Evolutionary conservation across 768 basidiomycete genomes (phyloP), one percentile per base, ranked within the genome.

Genomic region (Psilocybe subaeruginosa): DNA sequence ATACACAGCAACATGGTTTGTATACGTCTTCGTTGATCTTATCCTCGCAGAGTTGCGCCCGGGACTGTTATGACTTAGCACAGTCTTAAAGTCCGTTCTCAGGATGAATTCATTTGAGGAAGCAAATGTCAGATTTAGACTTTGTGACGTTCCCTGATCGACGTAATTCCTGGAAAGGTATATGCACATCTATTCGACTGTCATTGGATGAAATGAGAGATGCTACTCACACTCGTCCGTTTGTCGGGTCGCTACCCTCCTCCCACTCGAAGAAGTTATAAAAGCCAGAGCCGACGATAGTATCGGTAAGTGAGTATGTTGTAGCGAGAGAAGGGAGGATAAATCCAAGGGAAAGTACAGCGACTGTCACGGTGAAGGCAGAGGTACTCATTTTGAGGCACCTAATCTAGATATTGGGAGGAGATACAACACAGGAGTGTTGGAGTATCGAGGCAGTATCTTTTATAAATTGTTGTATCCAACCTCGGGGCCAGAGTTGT

Each of bases 31-130:
- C 64, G 78, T 80, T 8, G 80, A 80, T 54, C 73, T 72, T 55
- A 88, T 77, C 49, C 86, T 78, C 47, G 87, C 82, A 27, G 84
- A 85, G 56, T 78, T 77, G 37, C 86, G 73, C 23, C 87, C 86
- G 7, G 80, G 69, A 1, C 82, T 80, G 41, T 67, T 73, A 0
- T 84, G 58, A 66, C 68, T 74, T 33, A 88, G 77, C 5, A 69
- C 72, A 1, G 78, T 82, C 19, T 72, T 80, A 59, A 72, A 66
- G 67, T 88, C 87, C 2, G 83, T 77, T 33, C 85, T 80, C 19
- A 88, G 69, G 60, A 86, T 77, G 69, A 87, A 84, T 8, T 76
- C 77, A 66, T 83, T 71, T 16, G 72, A 74, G 17, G 74, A 74
- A 1, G 86, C 78, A 51, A 72, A 85, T 8, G 85, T 86, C 55